Percentiles rank a stretch among this genome's conserved stretches.
Evolutionary conservation across 495 filamentous ascomycete genomes (phyloP).

Genomic region (Xylaria bambusicola): DNA sequence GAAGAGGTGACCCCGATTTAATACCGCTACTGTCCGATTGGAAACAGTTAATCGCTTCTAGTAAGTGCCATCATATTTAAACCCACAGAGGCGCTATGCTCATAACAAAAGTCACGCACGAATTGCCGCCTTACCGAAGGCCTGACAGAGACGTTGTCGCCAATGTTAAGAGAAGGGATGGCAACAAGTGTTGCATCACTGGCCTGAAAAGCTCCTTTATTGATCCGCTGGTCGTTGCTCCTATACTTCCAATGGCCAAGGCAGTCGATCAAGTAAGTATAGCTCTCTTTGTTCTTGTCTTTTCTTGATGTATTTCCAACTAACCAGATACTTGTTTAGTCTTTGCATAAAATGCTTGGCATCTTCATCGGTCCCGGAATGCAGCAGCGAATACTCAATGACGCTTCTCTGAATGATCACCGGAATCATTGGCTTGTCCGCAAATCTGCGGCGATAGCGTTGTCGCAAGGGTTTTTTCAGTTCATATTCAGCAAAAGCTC

Average conservation of each 20-base stretch:
- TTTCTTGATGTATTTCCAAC: not conserved
- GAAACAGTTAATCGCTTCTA: not conserved
- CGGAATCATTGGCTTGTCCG: slow-evolving; percentile 5
- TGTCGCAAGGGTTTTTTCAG: slow-evolving; percentile 1
- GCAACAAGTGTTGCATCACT: slow-evolving; percentile 1
- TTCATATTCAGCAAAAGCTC: slow-evolving; percentile 1
- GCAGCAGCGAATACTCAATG: slow-evolving; percentile 2
- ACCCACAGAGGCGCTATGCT: slow-evolving; percentile 1
- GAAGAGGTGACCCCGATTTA: slow-evolving; percentile 2
- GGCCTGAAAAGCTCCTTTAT: not conserved
- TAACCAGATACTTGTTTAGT: not conserved
- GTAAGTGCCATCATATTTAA: not conserved
- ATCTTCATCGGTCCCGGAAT: slow-evolving; percentile 2
- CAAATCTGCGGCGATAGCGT: not conserved
- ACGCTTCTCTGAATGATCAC: not conserved
- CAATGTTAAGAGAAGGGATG: slow-evolving; percentile 5
- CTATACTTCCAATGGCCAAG: slow-evolving; percentile 8
- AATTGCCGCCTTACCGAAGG: slow-evolving; percentile 1
- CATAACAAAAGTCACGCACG: slow-evolving; percentile 2
- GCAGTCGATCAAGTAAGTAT: not conserved
- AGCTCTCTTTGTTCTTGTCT: not conserved
- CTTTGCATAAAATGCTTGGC: slow-evolving; percentile 5
- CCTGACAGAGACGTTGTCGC: not conserved
- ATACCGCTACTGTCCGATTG: not conserved
- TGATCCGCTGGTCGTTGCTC: slow-evolving; percentile 4